Evolutionary conservation across 1,284 basidiomycete species (phyloP).

Genomic region (Sporisorium exsertum): DNA sequence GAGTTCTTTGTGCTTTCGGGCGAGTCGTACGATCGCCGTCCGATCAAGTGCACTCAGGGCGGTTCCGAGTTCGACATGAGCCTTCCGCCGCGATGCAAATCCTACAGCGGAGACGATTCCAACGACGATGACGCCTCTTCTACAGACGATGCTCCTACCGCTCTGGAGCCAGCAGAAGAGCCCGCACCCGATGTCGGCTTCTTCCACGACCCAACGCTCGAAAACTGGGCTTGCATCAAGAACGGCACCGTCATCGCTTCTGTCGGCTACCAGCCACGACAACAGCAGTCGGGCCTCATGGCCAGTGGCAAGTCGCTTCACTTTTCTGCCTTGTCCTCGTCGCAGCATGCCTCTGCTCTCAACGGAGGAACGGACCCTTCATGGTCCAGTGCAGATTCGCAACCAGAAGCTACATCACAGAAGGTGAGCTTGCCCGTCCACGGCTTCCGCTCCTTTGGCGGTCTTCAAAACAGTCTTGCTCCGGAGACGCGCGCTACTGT

Average conservation of each 20-base stretch:
- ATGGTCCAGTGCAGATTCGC: background rate
- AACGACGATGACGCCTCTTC: conserved; percentile 41
- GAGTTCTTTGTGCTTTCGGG: conserved; percentile 51
- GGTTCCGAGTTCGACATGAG: conserved; percentile 60
- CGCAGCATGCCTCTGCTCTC: conserved; percentile 37
- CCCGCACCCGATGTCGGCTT: conserved; percentile 43
- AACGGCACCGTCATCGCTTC: conserved; percentile 47
- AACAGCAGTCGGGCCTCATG: conserved; percentile 49
- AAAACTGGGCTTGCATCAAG: conserved; percentile 60
- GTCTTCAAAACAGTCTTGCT: conserved; percentile 42
- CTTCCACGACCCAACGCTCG: conserved; percentile 29
- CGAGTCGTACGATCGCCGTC: conserved; percentile 54
- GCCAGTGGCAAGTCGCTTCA: conserved; percentile 49
- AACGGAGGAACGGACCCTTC: conserved; percentile 8
- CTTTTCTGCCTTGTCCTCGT: conserved; percentile 42
- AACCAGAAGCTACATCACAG: conserved; percentile 16
- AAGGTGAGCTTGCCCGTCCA: conserved; percentile 55
- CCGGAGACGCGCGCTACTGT: conserved; percentile 13
- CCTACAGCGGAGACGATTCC: conserved; percentile 42
- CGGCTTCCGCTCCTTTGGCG: conserved; percentile 61
- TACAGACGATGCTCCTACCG: conserved; percentile 7
- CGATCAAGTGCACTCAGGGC: conserved; percentile 60
- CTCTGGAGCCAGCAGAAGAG: conserved; percentile 32
- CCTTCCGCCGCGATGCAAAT: conserved; percentile 43
- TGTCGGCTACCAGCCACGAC: conserved; percentile 41